Base-by-base conservation (phyloP, 2,329 filamentous ascomycete species). In the Lomentospora prolificans region DNA sequence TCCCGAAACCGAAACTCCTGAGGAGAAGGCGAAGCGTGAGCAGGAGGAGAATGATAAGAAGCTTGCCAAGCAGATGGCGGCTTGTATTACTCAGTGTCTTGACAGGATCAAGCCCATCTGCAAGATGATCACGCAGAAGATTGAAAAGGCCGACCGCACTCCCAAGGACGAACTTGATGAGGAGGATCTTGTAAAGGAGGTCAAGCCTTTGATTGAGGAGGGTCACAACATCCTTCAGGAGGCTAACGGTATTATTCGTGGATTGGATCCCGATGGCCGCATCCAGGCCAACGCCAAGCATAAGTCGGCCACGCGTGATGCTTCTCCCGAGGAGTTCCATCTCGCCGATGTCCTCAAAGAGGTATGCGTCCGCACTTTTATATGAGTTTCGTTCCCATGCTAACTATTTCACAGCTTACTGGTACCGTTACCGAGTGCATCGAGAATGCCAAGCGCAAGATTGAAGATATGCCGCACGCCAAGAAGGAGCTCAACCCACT, bases 401-500 rank as follows among this genome's bases (percentile, higher is more conserved):
- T 28, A 4, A n/a, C 10, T 25, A 19, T 8, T 8, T 24, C 2
- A 17, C 56, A 83, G 72, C 78, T 96, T 58, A 92, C 90, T 0
- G 85, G 85, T 19, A 85, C 82, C 25, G 87, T 96, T 22, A 85
- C 87, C 50, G 84, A 85, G 64, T 89, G 86, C 24, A 92, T 96
- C 62, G 90, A 96, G 66, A 85, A 86, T 60, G 87, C 88, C 25
- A 94, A 91, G 82, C 88, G 86, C 75, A 88, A 89, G 76, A 87
- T 96, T 59, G 84, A 87, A 65, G 87, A 89, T 66, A 94, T 96
- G 88, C 90, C 91, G 4, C 87, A 95, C 62, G 91, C 90, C 46
- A 95, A 96, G 85, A 92, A 95, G 79, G 85, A 92, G 75, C 79
- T 96, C 58, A 96, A 92, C 74, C 90, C 91, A 9, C 82, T 96